phyloP scores from a whole-genome alignment of 148 eudicot species.

The Rhododendron ovatum region DNA sequence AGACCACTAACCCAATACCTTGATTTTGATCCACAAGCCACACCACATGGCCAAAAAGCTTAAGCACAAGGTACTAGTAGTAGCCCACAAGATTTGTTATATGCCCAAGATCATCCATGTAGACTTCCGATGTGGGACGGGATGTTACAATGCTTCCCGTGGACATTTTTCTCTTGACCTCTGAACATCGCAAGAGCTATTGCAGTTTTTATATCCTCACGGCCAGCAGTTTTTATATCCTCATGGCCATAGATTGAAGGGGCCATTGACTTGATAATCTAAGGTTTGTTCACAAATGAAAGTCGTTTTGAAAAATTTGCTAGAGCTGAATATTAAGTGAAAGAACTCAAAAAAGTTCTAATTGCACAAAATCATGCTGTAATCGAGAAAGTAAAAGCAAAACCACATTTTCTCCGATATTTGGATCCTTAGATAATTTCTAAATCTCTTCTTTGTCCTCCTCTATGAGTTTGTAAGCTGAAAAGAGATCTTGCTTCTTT shows the following conservation, averaged over 20 bases:
- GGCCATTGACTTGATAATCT: conserved; percentile 92
- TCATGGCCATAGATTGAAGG: conserved; percentile 97
- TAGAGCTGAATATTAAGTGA: not conserved
- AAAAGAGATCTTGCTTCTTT: conserved; percentile 93
- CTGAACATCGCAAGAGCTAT: conserved; percentile 97
- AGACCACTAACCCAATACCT: too few relatives aligned
- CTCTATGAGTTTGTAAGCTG: conserved; percentile 86
- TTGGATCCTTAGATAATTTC: conserved; percentile 82
- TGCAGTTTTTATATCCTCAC: conserved; percentile 95
- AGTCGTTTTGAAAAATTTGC: not conserved
- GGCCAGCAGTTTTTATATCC: conserved; percentile 97
- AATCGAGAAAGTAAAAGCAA: not conserved
- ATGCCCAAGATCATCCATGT: too few relatives aligned
- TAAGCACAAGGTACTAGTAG: too few relatives aligned
- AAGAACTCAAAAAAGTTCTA: not conserved
- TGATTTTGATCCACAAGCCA: too few relatives aligned
- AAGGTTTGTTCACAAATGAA: conserved; percentile 1
- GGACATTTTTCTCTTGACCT: conserved; percentile 91
- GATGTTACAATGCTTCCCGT: too few relatives aligned
- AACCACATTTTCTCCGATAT: conserved; percentile 83
- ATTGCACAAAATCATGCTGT: not conserved
- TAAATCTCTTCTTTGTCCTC: conserved; percentile 97
- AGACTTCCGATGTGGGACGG: too few relatives aligned
- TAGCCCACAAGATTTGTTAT: too few relatives aligned
- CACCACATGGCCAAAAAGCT: too few relatives aligned